phyloP scores from a whole-genome alignment of 805 yeast species.

The Yarrowia porcina region DNA sequence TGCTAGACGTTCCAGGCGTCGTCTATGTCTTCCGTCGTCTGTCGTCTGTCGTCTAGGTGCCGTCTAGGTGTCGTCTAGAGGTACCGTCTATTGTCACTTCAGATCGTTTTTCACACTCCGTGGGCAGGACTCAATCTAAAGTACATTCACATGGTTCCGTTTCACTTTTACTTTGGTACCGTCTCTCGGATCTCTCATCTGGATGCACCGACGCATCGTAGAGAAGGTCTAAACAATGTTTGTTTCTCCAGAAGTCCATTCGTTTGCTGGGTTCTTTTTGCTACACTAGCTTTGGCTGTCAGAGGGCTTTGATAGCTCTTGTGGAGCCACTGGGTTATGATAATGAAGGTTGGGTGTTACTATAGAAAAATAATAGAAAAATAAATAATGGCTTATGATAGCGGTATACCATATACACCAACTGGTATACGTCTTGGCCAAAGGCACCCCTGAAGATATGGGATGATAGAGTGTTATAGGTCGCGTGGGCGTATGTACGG shows the following conservation, averaged over 20 bases:
- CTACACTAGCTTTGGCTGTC: not conserved
- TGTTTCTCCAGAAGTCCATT: not conserved
- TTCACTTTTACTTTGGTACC: not conserved
- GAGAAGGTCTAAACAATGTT: not conserved
- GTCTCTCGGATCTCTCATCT: no score
- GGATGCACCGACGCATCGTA: not conserved
- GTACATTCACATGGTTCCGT: not conserved
- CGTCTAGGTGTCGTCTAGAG: no score
- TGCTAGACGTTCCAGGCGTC: no score
- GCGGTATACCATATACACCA: not conserved
- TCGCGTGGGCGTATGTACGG: not conserved
- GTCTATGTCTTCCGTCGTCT: no score
- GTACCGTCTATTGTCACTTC: no score
- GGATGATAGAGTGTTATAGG: no score
- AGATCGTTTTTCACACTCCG: no score
- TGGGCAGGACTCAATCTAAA: no score
- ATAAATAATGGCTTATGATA: not conserved
- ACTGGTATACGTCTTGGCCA: not conserved
- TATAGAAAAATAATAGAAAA: not conserved
- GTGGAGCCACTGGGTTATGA: not conserved
- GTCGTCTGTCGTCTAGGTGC: no score
- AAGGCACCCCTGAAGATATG: not conserved
- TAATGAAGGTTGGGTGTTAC: slow-evolving; percentile 1
- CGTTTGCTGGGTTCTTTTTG: not conserved
- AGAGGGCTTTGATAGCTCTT: not conserved